Conservation (phyloP, 2,329 filamentous ascomycete genomes). For the Gliomastix tumulicola region DNA sequence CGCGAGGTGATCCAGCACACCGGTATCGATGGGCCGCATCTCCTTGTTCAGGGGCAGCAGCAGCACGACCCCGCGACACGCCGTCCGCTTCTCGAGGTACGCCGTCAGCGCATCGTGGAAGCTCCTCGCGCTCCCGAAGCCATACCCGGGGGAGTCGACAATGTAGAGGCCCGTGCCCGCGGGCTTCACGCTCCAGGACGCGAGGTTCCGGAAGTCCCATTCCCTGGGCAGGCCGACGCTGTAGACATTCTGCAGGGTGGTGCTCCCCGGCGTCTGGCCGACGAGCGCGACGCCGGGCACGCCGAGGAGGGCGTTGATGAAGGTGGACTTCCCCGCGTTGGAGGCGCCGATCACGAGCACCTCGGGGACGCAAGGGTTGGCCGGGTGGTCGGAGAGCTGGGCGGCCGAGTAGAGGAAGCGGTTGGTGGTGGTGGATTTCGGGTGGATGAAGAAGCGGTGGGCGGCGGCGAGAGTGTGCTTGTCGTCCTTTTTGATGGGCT, state of each 20-base stretch:
- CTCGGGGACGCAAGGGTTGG: conserved; percentile 47
- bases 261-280: conserved; percentile 43
- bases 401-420: conserved; percentile 47
- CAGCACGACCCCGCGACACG: conserved; percentile 44
- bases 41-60: conserved; percentile 47
- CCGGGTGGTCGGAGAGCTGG: conserved; percentile 37
- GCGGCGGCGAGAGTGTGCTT: too few species aligned
- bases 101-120: conserved; percentile 47
- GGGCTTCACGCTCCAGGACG: conserved; percentile 23
- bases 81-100: conserved; percentile 38
- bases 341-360: conserved; percentile 79
- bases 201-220: too few species aligned
- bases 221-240: conserved; percentile 38
- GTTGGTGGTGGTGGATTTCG: too few species aligned
- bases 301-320: conserved; percentile 74
- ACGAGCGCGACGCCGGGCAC: conserved; percentile 35
- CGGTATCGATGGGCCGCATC: conserved; percentile 38
- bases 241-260: conserved; percentile 48
- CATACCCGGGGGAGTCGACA: conserved; percentile 45
- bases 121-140: conserved; percentile 32
- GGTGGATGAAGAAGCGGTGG: too few species aligned
- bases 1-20: conserved; percentile 39
- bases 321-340: conserved; percentile 84
- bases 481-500: too few species aligned
- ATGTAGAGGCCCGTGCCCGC: conserved; percentile 40